These are phyloP conservation scores for Hymenoscyphus occultus DNA, from an alignment of 2,329 filamentous ascomycete genomes.

Conservation along the genomic window DNA sequence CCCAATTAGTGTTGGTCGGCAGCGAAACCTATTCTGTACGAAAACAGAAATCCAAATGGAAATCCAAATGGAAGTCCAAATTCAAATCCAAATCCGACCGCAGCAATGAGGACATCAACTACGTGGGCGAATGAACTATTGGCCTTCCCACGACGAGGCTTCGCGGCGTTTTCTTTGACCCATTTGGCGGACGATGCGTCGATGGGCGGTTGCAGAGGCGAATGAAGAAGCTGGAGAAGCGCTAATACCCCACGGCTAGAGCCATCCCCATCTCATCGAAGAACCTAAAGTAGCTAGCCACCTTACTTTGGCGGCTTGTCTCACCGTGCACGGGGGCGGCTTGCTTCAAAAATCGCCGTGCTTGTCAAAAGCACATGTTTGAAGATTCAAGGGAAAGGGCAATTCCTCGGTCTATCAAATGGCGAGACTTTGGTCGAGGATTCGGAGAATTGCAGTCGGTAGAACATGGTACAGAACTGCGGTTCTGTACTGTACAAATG, in stretches of 20 bases:
- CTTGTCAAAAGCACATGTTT: not conserved
- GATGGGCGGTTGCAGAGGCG: not conserved
- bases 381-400: not conserved
- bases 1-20: not conserved
- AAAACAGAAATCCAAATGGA: not conserved
- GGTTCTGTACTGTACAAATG: not conserved
- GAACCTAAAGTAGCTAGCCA: too few species aligned
- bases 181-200: not conserved
- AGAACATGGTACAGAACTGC: not conserved
- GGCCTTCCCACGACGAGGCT: not conserved
- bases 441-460: not conserved
- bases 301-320: not conserved
- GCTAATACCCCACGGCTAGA: conserved; percentile 4
- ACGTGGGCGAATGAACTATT: not conserved
- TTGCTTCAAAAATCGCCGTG: not conserved
- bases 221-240: conserved; percentile 5
- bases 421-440: not conserved
- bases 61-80: not conserved
- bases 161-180: not conserved
- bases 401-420: conserved; percentile 1
- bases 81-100: not conserved
- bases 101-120: not conserved
- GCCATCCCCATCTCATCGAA: not conserved
- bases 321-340: not conserved
- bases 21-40: not conserved